A percentile compares a stretch with the other conserved stretches of the same genome.
phyloP scores from a whole-genome alignment of 1,139 yeast genomes.

The Blastobotrys proliferans region DNA sequence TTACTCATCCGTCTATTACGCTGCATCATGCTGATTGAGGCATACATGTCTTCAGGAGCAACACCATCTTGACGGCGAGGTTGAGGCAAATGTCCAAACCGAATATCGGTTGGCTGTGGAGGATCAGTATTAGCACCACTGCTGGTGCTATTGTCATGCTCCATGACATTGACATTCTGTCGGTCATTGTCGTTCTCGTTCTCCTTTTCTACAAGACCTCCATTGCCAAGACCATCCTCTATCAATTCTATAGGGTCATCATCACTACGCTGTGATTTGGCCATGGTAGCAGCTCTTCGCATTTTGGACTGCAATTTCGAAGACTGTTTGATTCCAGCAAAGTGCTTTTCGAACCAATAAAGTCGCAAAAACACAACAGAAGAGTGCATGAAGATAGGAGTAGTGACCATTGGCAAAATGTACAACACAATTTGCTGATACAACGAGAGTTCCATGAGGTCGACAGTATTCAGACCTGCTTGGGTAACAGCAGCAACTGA shows the following conservation, averaged over 20 bases:
- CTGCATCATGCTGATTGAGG: slow-evolving; percentile 77
- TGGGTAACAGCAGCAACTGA: slow-evolving; percentile 79
- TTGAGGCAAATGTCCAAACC: slow-evolving; percentile 42
- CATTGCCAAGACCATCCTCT: too few species aligned
- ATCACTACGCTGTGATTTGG: slow-evolving; percentile 34
- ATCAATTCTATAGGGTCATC: too few species aligned
- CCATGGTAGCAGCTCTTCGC: slow-evolving; percentile 75
- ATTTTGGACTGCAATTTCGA: slow-evolving; percentile 73
- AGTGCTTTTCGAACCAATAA: slow-evolving; percentile 84
- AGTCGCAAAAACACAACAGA: slow-evolving; percentile 70
- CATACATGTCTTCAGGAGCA: slow-evolving; percentile 77
- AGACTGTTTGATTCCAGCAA: slow-evolving; percentile 71
- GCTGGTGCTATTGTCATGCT: slow-evolving; percentile 1
- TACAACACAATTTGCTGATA: slow-evolving; percentile 64
- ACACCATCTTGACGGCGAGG: slow-evolving; percentile 46
- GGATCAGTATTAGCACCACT: slow-evolving; percentile 8
- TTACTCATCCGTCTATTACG: slow-evolving; percentile 33
- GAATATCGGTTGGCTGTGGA: slow-evolving; percentile 33
- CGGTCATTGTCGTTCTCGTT: too few species aligned
- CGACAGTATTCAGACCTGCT: slow-evolving; percentile 83
- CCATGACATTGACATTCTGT: too few species aligned
- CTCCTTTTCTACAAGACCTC: too few species aligned
- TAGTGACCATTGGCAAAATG: slow-evolving; percentile 54
- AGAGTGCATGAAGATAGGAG: slow-evolving; percentile 88
- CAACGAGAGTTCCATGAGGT: slow-evolving; percentile 54